Base-by-base conservation (phyloP, 257 asterid species). In the Apocynum venetum region DNA sequence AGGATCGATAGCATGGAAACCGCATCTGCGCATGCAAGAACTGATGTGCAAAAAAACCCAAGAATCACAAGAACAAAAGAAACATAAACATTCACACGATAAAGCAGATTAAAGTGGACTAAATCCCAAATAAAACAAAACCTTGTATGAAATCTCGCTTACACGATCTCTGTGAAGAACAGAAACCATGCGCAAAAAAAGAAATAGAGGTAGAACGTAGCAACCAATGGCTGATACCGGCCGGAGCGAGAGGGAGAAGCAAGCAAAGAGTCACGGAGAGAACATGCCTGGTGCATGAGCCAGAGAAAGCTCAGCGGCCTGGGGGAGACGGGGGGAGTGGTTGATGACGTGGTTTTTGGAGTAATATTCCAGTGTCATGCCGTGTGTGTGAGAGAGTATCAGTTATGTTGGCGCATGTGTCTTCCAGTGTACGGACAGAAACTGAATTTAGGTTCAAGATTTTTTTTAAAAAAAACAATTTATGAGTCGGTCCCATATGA, bases 211-310 rank as follows among this genome's bases (percentile, higher is more conserved):
- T 0, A 65, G 52, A 76, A 47, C 73, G 63, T 43, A 2, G 41
- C n/a, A 35, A 25, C 31, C 31, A 25, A 25, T 25, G 31, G 31
- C 31, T 25, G 31, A 25, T 25, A 25, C 31, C 31, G 31, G 31
- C 31, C 31, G 31, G 31, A 25, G 31, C 41, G 51, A 75, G 49
- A 47, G 36, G 38, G 40, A 75, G 65, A 15, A 68, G 61, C 40
- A 36, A 43, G 56, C 9, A 68, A 56, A 40, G 47, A 35, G 63
- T 75, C 72, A 75, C 71, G 78, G 78, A 25, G 13, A 61, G 55
- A 25, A 63, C 72, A 61, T 60, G 78, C 73, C 52, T 1, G 61
- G 41, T 74, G 70, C 56, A 68, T 68, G 73, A 43, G 40, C 10
- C 10, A 2, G 44, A n/a, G 61, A 53, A 25, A 56, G 25, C 68